Base-by-base conservation (phyloP, 805 yeast genomes). In the Limtongozyma cylindracea region DNA sequence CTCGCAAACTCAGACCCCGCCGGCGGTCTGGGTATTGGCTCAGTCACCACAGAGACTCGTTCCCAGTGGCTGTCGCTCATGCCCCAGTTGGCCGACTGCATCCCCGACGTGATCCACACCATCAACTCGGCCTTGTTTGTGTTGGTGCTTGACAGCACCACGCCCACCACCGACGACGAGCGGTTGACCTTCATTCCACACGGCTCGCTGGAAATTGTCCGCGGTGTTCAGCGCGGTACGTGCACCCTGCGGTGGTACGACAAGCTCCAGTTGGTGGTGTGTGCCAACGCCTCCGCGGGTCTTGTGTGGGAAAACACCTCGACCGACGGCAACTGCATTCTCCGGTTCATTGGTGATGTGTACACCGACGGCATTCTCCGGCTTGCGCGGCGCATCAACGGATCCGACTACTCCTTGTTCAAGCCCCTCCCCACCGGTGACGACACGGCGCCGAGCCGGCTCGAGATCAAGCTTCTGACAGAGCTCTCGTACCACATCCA, bases 201-300 rank as follows among this genome's bases (percentile, higher is more conserved):
- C 35, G 70, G 70, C 12, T 47, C 61, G 6, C 49, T 61, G 1
- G 32, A 30, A 17, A 45, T 59, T 19, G 46, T 54, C 16, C 27
- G 31, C 2, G 47, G 47, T 7, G 43, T 54, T 15, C 70, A 62
- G 37, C 37, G 49, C 12, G 70, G 70, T 13, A 50, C 65, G 4
- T 62, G 70, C 37, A 57, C 64, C 10, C 57, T 61, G 21, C 41
- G 70, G 24, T 61, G 66, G 58, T 62, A 62, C 33, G 70, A 62
- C 35, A 62, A 62, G 31, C 40, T 62, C 24, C 66, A 61, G 32
- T 36, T 62, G 22, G 47, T 62, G 10, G 53, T 62, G 7, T 57
- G 68, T 3, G 43, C 48, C 19, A 62, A 62, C 35, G 53, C 68
- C 1, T 62, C 59, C 12, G 67, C 66, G 2, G 70, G 68, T 4